Base-by-base conservation (phyloP, 2,329 filamentous ascomycete genomes). In the Cercospora sesami region DNA sequence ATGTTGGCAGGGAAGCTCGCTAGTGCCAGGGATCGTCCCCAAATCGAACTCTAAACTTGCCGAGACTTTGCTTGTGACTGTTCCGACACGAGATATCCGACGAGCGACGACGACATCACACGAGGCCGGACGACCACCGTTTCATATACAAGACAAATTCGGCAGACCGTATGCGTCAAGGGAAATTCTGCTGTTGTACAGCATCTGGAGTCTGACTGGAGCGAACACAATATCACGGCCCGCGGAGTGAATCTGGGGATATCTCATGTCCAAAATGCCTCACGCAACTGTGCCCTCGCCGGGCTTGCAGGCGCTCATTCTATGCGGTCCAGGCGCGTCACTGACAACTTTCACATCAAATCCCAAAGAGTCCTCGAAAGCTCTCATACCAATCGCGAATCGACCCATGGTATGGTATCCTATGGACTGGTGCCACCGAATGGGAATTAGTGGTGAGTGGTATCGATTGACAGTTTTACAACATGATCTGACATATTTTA, bases 361-460 rank as follows among this genome's bases (percentile, higher is more conserved):
- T 69, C 90, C 91, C 5, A 89, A 91, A 80, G 90, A 94, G 76
- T 89, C 91, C 69, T 91, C 92, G 9, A 95, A 95, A 80, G 91
- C 92, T 9, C 86, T 95, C 23, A 81, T 95, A 7, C 92, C 92
- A 5, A 91, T 95, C 68, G 92, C 92, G 39, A 95, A 95, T 78
- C 82, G 92, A 73, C 92, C 92, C 1, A 95, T 95, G 92, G 90
- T 95, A 57, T 94, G 92, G 91, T 95, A 95, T 78, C 90, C 92
- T 5, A 86, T 95, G 48, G 91, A 94, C 75, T 94, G 92, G 81
- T 94, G 91, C 80, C 91, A 93, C 76, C 88, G 91, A 42, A 91
- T 90, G 79, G 91, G 92, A 73, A 87, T 94, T 72, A 91, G 89
- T 75, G 85, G 90, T 91, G 55, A 60, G 63, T 57, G 16, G 66